Conservation (phyloP, 164 flowering plant species). For the Santalum album region DNA sequence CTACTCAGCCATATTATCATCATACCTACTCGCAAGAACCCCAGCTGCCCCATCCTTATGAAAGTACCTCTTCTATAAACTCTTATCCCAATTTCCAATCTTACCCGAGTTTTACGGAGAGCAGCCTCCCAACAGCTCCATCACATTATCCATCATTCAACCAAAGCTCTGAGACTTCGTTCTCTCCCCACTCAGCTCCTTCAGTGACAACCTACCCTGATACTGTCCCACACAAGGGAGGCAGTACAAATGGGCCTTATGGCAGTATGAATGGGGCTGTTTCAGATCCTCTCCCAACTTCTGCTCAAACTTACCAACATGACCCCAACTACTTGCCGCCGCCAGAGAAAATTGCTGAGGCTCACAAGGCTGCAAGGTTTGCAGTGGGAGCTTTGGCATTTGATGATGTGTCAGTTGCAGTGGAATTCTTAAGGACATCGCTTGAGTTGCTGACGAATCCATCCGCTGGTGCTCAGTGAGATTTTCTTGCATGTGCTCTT, state of each 20-base stretch:
- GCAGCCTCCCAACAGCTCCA: constrained; percentile 65
- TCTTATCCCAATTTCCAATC: constrained; percentile 70
- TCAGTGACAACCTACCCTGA: constrained; percentile 22
- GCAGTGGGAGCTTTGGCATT: constrained; percentile 99
- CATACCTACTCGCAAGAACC: constrained; percentile 41
- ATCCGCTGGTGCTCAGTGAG: constrained; percentile 54
- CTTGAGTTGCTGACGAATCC: constrained; percentile 89
- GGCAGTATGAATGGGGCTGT: constrained; percentile 23
- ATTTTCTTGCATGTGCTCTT: background rate
- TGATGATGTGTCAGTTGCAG: constrained; percentile 82
- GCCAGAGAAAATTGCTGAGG: constrained; percentile 87
- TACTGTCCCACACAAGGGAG: constrained; percentile 20
- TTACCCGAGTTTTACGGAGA: constrained; percentile 74
- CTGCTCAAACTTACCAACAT: constrained; percentile 37
- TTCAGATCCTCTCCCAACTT: constrained; percentile 27
- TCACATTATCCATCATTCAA: constrained; percentile 57
- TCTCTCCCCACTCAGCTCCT: constrained; percentile 35
- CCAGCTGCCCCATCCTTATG: constrained; percentile 49
- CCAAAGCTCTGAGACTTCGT: constrained; percentile 55
- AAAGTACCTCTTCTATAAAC: constrained; percentile 25
- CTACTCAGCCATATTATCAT: constrained; percentile 41
- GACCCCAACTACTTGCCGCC: constrained; percentile 74
- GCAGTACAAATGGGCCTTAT: constrained; percentile 5
- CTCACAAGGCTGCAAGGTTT: constrained; percentile 97
- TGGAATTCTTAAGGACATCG: constrained; percentile 67